Conservation (phyloP, 768 basidiomycete genomes). For the Kockovaella imperatae region DNA sequence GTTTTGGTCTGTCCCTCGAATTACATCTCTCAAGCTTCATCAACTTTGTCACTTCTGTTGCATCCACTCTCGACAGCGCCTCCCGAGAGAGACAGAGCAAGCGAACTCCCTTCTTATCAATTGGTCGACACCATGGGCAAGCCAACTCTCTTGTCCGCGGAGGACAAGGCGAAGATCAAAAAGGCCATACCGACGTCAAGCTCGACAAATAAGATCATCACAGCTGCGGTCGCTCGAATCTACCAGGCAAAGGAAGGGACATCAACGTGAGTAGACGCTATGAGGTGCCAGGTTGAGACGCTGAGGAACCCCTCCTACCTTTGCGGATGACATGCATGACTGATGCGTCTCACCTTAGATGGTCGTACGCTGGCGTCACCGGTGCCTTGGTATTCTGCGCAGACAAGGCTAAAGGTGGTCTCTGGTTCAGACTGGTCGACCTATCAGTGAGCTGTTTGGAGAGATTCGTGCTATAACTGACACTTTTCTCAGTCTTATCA, state of each 20-base stretch:
- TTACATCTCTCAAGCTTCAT: too few species aligned
- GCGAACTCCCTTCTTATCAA: too few species aligned
- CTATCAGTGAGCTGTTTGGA: conserved; percentile 51
- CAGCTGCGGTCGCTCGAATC: conserved; percentile 73
- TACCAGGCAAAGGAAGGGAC: conserved; percentile 61
- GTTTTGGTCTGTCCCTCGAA: too few species aligned
- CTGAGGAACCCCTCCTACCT: conserved; percentile 51
- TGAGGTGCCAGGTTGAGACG: too few species aligned
- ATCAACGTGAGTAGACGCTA: conserved; percentile 15
- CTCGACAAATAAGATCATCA: conserved; percentile 61
- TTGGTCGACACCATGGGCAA: too few species aligned
- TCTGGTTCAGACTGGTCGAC: conserved; percentile 74
- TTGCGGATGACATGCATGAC: background rate
- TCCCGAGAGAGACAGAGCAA: too few species aligned
- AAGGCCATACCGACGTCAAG: conserved; percentile 50
- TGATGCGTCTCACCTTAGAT: conserved; percentile 51
- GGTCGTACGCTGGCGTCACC: conserved; percentile 81
- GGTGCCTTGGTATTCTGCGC: conserved; percentile 70
- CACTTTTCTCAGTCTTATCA: conserved; percentile 55
- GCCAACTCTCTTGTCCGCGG: conserved; percentile 36
- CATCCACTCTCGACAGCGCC: too few species aligned
- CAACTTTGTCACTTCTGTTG: too few species aligned
- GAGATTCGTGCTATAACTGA: too few species aligned
- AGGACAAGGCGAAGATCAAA: conserved; percentile 74
- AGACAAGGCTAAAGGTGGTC: conserved; percentile 54